Base-by-base conservation (phyloP, 805 yeast genomes). In the fission yeast (Schizosaccharomyces pombe) region DNA sequence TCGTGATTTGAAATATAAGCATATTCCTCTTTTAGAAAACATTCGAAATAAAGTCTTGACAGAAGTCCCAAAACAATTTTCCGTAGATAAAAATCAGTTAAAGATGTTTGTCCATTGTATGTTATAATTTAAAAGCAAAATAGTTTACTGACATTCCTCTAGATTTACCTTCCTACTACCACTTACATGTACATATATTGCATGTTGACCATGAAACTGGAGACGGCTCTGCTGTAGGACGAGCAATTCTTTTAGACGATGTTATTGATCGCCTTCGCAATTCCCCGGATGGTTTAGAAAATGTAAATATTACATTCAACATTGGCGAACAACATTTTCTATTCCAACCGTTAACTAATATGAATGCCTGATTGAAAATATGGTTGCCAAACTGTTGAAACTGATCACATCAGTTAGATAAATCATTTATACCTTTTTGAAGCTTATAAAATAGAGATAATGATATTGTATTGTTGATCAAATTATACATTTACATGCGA, bases 111-210 rank as follows among this genome's bases (percentile, higher is more conserved):
- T 91, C 52, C 98, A 91, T 60, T 69, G 49, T 43, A 43, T 22
- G 49, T 43, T 1, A 5, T 3, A 9, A 12, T 22, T 11, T 22
- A 5, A 5, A 5, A 4, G 9, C 6, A 24, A 43, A 28, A 22
- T 26, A 24, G 22, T 24, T 37, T 37, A 16, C 43, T 37, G 22
- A 37, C 24, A 9, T 1, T 37, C n/a, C 22, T 12, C 22, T 43
- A 43, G 49, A 91, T 65, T 97, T 87, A 60, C 98, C 98, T 0
- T 82, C 95, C 0, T 91, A 89, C 65, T 91, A 91, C 63, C 97
- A 91, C 62, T 81, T 91, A 70, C 98, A 91, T 64, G 74, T 91
- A 16, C 98, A 91, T 64, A 80, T 85, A 16, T 94, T 85, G 19
- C 81, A 83, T 61, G 71, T 82, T 4, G 71, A 67, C 19, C 83